Conservation (phyloP, 345 rosid genomes). For the Lumnitzera racemosa region DNA sequence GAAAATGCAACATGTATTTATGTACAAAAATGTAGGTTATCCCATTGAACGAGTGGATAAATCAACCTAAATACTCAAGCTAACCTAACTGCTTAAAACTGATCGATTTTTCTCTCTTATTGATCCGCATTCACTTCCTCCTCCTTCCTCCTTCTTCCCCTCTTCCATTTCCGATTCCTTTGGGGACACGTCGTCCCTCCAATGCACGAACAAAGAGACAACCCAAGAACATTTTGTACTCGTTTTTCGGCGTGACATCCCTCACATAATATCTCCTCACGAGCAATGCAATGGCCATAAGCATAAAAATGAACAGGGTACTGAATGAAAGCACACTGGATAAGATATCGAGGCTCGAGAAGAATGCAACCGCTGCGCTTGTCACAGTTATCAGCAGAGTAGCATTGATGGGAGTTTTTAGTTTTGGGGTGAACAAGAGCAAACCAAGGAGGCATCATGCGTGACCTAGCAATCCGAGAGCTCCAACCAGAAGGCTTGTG, state of each 20-base stretch:
- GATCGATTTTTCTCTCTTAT: no score
- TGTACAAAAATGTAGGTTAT: no score
- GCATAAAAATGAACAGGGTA: constrained; percentile 80
- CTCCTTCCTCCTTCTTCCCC: not conserved
- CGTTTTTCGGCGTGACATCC: constrained; percentile 39
- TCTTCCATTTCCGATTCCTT: constrained; percentile 20
- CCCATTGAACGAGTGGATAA: no score
- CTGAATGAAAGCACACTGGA: constrained; percentile 72
- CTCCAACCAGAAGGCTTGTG: constrained; percentile 76
- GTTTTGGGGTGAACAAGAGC: constrained; percentile 88
- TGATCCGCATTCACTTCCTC: no score
- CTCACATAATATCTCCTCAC: constrained; percentile 71
- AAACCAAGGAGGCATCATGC: constrained; percentile 93
- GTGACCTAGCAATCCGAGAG: constrained; percentile 93
- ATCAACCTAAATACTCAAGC: no score
- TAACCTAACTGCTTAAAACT: no score
- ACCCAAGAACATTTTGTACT: constrained; percentile 39
- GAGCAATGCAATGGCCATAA: constrained; percentile 68
- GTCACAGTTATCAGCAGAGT: constrained; percentile 57
- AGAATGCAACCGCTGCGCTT: constrained; percentile 56
- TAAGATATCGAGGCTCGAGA: constrained; percentile 77
- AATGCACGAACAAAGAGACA: constrained; percentile 45
- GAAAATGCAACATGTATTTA: no score
- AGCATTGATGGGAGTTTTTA: constrained; percentile 77
- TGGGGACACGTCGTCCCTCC: constrained; percentile 33